A percentile compares a stretch with the other conserved stretches of the same genome.
These are phyloP conservation scores for Scenedesmus sp. DNA, from an alignment of 163 green algal species.

Conservation along the genomic window DNA sequence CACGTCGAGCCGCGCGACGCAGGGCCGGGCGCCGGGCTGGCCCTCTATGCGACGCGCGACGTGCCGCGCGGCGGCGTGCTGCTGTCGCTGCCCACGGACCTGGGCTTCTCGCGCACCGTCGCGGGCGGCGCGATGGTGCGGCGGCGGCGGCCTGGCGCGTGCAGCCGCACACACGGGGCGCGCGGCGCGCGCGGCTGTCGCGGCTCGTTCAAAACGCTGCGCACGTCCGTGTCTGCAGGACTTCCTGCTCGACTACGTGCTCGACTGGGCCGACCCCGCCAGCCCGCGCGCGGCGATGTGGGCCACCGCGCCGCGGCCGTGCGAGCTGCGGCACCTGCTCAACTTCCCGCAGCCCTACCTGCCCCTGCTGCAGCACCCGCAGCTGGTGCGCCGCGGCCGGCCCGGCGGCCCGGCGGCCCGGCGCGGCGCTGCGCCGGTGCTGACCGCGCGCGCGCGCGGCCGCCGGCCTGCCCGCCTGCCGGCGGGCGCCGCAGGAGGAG, in stretches of 20 bases:
- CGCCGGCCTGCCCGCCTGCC: background rate
- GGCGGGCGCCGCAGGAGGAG: too few species aligned
- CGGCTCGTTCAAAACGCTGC: too few species aligned
- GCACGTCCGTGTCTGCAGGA: slow-evolving; percentile 13
- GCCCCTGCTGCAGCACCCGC: slow-evolving; percentile 21
- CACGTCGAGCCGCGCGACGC: slow-evolving; percentile 9
- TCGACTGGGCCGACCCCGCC: slow-evolving; percentile 1
- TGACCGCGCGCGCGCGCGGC: background rate
- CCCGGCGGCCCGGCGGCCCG: too few species aligned
- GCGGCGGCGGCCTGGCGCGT: too few species aligned
- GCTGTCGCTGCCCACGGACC: slow-evolving; percentile 28
- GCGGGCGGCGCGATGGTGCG: slow-evolving; percentile 5
- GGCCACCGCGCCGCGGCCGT: background rate
- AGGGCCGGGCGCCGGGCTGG: slow-evolving; percentile 7
- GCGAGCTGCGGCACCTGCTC: slow-evolving; percentile 32
- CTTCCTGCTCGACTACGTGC: slow-evolving; percentile 20
- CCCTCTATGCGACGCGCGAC: background rate
- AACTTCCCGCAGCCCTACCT: slow-evolving; percentile 30
- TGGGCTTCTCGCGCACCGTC: slow-evolving; percentile 16
- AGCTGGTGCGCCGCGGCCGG: slow-evolving; percentile 17
- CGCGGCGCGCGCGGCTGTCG: too few species aligned
- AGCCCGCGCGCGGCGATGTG: slow-evolving; percentile 29
- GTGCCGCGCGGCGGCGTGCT: slow-evolving; percentile 1
- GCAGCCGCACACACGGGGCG: too few species aligned
- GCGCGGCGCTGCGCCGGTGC: too few species aligned